A percentile compares a stretch with the other conserved stretches of the same genome.
These are phyloP conservation scores for Fusarium armeniacum DNA, from an alignment of 2,329 filamentous ascomycete species.

Conservation along the genomic window DNA sequence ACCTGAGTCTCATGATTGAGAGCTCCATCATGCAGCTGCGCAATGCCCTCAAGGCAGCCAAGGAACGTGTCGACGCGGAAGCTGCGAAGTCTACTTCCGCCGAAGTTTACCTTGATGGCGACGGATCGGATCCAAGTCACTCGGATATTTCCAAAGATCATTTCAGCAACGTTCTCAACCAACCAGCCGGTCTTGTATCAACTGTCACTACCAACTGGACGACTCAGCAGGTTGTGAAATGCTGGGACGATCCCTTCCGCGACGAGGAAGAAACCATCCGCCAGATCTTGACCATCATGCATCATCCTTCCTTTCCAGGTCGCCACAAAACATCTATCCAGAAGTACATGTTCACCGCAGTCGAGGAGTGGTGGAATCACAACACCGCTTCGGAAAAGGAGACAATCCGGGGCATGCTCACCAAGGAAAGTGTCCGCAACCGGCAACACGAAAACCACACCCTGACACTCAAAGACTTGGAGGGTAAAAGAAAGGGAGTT, in stretches of 20 bases:
- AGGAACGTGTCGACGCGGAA: slow-evolving; percentile 50
- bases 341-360: slow-evolving; percentile 83
- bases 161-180: slow-evolving; percentile 75
- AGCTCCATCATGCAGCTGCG: slow-evolving; percentile 88
- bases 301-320: slow-evolving; percentile 85
- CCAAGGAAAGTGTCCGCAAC: slow-evolving; percentile 47
- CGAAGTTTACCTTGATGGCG: slow-evolving; percentile 79
- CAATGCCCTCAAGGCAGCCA: slow-evolving; percentile 71
- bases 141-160: slow-evolving; percentile 85
- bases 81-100: slow-evolving; percentile 66
- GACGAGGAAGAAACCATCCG: slow-evolving; percentile 81
- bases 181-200: slow-evolving; percentile 49
- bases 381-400: slow-evolving; percentile 42
- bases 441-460: slow-evolving; percentile 51
- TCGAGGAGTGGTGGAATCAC: slow-evolving; percentile 80
- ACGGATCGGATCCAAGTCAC: slow-evolving; percentile 81
- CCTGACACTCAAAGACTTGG: slow-evolving; percentile 46
- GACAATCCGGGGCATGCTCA: slow-evolving; percentile 45
- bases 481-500: slow-evolving; percentile 45
- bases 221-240: slow-evolving; percentile 49
- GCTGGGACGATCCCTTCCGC: slow-evolving; percentile 78
- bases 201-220: slow-evolving; percentile 52
- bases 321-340: slow-evolving; percentile 78
- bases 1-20: slow-evolving; percentile 88
- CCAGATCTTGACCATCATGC: slow-evolving; percentile 82